Base-by-base conservation (phyloP, 805 yeast species). In the Saccharomyces kudriavzevii region DNA sequence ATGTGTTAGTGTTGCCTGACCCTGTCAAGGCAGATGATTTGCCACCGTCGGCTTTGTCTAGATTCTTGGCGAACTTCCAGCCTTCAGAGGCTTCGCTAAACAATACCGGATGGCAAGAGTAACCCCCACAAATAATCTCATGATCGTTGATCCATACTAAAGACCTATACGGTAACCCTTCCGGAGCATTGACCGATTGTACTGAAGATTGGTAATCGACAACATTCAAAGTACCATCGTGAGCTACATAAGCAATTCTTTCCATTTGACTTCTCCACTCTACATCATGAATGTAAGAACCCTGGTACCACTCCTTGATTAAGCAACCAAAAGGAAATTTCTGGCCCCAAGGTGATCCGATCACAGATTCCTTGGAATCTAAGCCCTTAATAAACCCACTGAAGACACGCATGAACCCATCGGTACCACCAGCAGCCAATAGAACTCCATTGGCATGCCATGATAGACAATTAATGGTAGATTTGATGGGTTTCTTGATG, bases 401-500 rank as follows among this genome's bases (percentile, higher is more conserved):
- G 61, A 91, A 89, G 31, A 92, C 96, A 56, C 96, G 77, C 48
- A 87, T 88, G 64, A 86, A 95, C 27, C 96, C 96, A 67, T 92
- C 97, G 6, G 97, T 87, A 24, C 96, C 89, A 25, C 98, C 98
- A 48, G 87, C 78, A 2, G 95, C 94, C 58, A 94, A 75, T 56
- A 94, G 75, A 25, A 94, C 95, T 62, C 84, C 85, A 72, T 94
- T 94, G 54, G 89, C 91, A 69, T 94, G 97, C 99, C 99, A 91
- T 58, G 84, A 84, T 53, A 92, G 77, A 48, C 87, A 77, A 59
- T 91, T 77, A 60, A 91, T 79, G 30, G 97, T 89, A 10, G 96
- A 86, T 69, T 85, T 84, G 63, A 94, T 77, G n/a, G 97, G 96
- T 71, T 88, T 89, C 76, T 91, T 91, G 72, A 94, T 86, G 74